These are phyloP conservation scores for Tetratostichococcus sp. DNA, from an alignment of 139 green algal genomes.

Conservation along the genomic window DNA sequence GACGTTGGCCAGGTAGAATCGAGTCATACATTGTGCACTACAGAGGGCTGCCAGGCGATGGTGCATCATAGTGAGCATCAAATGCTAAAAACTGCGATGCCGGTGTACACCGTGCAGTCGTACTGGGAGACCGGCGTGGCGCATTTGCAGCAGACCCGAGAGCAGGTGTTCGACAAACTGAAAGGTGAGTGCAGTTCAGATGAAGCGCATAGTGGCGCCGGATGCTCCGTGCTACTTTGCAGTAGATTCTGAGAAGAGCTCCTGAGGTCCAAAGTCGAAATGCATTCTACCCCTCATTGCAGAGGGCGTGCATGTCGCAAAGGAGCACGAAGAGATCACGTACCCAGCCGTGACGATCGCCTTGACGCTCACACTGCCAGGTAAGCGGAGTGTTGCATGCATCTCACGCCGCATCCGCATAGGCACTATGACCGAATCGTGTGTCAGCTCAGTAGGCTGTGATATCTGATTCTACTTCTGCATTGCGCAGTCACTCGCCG, in stretches of 20 bases:
- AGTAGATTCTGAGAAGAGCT: too few species aligned
- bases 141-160: slow-evolving; percentile 9
- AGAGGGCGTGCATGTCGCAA: slow-evolving; percentile 19
- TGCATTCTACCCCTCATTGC: neutral
- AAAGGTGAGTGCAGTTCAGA: too few species aligned
- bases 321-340: slow-evolving; percentile 17
- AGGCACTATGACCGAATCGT: too few species aligned
- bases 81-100: too few species aligned
- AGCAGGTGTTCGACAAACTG: slow-evolving; percentile 7
- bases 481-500: slow-evolving; percentile 17
- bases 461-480: too few species aligned
- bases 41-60: too few species aligned
- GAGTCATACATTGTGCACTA: neutral
- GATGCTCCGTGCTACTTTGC: too few species aligned
- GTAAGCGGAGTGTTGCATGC: neutral
- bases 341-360: neutral
- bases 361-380: slow-evolving; percentile 16
- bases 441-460: too few species aligned
- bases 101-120: slow-evolving; percentile 1
- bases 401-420: neutral
- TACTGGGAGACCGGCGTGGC: slow-evolving; percentile 10
- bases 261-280: too few species aligned
- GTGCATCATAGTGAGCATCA: too few species aligned
- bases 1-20: slow-evolving; percentile 5
- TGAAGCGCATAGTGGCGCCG: too few species aligned